These are phyloP conservation scores for Scheffersomyces quercinus DNA, from an alignment of 1,139 yeast species.

Conservation along the genomic window DNA sequence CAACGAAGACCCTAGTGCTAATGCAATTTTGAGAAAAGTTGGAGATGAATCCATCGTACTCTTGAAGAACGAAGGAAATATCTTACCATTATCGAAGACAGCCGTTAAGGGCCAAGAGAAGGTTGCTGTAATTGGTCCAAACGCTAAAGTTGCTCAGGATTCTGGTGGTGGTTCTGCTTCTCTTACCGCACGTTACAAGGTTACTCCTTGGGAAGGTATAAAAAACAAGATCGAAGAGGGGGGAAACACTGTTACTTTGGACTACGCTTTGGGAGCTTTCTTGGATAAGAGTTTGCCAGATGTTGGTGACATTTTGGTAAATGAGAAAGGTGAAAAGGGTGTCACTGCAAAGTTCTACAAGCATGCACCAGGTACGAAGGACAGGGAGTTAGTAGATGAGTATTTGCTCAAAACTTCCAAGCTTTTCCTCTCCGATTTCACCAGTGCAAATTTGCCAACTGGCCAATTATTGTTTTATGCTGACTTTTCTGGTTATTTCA, in stretches of 20 bases:
- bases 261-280: constrained; percentile 32
- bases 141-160: constrained; percentile 42
- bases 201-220: constrained; percentile 49
- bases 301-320: constrained; percentile 21
- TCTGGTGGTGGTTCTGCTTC: constrained; percentile 60
- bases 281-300: constrained; percentile 34
- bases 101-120: constrained; percentile 26
- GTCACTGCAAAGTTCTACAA: constrained; percentile 33
- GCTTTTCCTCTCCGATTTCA: constrained; percentile 51
- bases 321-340: constrained; percentile 40
- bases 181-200: constrained; percentile 42
- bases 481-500: constrained; percentile 44
- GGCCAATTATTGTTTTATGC: constrained; percentile 37
- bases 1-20: constrained; percentile 48
- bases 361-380: constrained; percentile 33
- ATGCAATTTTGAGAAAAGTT: constrained; percentile 40
- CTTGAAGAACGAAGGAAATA: constrained; percentile 47
- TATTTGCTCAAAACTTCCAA: constrained; percentile 31
- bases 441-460: constrained; percentile 24
- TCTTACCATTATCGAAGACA: constrained; percentile 41
- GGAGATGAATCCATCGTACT: constrained; percentile 56
- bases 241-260: constrained; percentile 12
- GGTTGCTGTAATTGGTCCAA: constrained; percentile 54
- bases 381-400: constrained; percentile 39
- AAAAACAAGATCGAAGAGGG: constrained; percentile 13